Evolutionary conservation across 208 protist genomes (phyloP).

Genomic region (Leishmania lainsoni): DNA sequence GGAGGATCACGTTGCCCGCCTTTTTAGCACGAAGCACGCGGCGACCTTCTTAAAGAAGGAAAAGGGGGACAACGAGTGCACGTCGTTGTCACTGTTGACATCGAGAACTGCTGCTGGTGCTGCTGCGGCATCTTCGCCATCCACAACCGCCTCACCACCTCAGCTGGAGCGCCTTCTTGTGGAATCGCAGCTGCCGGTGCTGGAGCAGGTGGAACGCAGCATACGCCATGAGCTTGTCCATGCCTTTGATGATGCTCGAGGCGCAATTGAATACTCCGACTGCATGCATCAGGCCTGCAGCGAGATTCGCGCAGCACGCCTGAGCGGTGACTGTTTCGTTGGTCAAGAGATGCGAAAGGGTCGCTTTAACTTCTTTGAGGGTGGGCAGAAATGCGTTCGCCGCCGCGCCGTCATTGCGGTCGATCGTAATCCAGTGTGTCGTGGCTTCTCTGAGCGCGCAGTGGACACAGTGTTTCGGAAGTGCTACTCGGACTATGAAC

Average conservation of each 20-base stretch:
- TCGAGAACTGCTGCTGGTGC: not conserved
- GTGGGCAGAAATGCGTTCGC: conserved; percentile 84
- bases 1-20: conserved; percentile 49
- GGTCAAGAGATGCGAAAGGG: conserved; percentile 70
- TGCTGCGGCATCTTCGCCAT: conserved; percentile 1
- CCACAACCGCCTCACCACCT: not conserved
- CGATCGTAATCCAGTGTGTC: conserved; percentile 83
- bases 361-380: conserved; percentile 64
- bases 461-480: conserved; percentile 74
- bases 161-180: conserved; percentile 20
- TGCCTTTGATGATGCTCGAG: conserved; percentile 93
- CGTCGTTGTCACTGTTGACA: not conserved
- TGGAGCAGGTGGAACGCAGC: conserved; percentile 72
- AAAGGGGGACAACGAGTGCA: conserved; percentile 9
- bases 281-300: conserved; percentile 94
- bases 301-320: conserved; percentile 93
- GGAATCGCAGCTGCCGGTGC: conserved; percentile 30
- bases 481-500: conserved; percentile 92
- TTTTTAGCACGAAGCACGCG: conserved; percentile 24
- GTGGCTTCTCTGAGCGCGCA: conserved; percentile 78
- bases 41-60: conserved; percentile 25
- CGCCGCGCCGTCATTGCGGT: conserved; percentile 89
- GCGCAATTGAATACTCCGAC: conserved; percentile 83
- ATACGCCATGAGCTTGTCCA: conserved; percentile 95
- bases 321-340: conserved; percentile 93